Evolutionary conservation across 805 yeast species (phyloP).

Genomic region (Wickerhamiella sergipiensis): DNA sequence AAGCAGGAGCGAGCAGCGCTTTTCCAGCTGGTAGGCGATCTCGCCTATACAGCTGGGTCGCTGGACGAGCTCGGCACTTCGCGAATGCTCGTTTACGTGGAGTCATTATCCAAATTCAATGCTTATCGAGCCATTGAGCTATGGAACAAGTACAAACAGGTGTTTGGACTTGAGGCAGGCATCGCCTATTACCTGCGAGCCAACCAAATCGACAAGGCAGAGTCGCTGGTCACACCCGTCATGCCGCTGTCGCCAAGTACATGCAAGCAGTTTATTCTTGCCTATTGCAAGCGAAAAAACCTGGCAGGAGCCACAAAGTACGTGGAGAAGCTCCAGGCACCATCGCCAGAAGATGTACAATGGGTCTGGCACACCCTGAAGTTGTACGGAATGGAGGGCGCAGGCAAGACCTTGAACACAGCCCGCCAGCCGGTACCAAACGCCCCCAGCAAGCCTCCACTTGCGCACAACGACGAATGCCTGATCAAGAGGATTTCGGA

Average conservation of each 20-base stretch:
- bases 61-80: neutral
- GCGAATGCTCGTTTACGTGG: slow-evolving; percentile 2
- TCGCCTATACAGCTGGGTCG: slow-evolving; percentile 4
- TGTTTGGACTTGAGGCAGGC: neutral
- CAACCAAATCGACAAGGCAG: slow-evolving; percentile 7
- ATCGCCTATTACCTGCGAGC: slow-evolving; percentile 7
- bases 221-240: neutral
- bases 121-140: slow-evolving; percentile 10
- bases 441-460: neutral
- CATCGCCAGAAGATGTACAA: slow-evolving; percentile 8
- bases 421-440: neutral
- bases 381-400: neutral
- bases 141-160: slow-evolving; percentile 2
- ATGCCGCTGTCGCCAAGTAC: neutral
- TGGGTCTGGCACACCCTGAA: slow-evolving; percentile 9
- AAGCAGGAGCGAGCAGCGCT: neutral
- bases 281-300: neutral
- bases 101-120: neutral
- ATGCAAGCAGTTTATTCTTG: slow-evolving; percentile 3
- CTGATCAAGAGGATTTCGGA: neutral
- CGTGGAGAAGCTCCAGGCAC: slow-evolving; percentile 9
- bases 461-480: neutral
- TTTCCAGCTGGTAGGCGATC: slow-evolving; percentile 4
- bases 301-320: slow-evolving; percentile 5
- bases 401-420: neutral